Evolutionary conservation across 2,329 filamentous ascomycete species (phyloP).

Genomic region (Chalara sp.): DNA sequence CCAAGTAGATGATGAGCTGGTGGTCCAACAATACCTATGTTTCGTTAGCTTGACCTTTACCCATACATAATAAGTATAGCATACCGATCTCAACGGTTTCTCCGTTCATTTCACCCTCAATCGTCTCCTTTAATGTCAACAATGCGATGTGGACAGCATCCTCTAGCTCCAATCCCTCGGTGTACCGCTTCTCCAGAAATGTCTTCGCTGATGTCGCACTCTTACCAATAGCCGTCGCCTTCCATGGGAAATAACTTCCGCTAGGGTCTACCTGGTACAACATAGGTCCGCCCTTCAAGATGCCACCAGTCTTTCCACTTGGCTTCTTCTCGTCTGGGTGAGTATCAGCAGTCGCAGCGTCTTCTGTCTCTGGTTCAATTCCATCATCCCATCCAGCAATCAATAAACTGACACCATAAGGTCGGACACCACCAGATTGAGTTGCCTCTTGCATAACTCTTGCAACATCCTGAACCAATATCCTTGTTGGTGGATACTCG

Average conservation of each 20-base stretch:
- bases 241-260: constrained; percentile 98
- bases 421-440: constrained; percentile 92
- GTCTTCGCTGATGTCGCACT: constrained; percentile 98
- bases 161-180: constrained; percentile 91
- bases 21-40: constrained; percentile 81
- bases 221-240: constrained; percentile 98
- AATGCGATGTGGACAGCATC: constrained; percentile 98
- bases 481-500: constrained; percentile 98
- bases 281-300: constrained; percentile 92
- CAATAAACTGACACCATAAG: constrained; percentile 92
- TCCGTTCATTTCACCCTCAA: constrained; percentile 98
- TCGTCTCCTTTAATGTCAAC: constrained; percentile 96
- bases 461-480: constrained; percentile 97
- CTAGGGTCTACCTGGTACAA: constrained; percentile 99
- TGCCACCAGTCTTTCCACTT: constrained; percentile 85
- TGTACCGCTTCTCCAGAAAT: constrained; percentile 98
- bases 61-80: constrained; percentile 22
- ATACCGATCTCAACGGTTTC: constrained; percentile 96
- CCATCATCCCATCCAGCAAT: constrained; percentile 98
- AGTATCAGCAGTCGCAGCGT: constrained; percentile 44
- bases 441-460: constrained; percentile 98
- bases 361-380: constrained; percentile 75
- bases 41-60: constrained; percentile 13
- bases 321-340: constrained; percentile 65
- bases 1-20: constrained; percentile 91